Conservation (phyloP, 2,329 filamentous ascomycete genomes). For the Calonectria ilicicola region DNA sequence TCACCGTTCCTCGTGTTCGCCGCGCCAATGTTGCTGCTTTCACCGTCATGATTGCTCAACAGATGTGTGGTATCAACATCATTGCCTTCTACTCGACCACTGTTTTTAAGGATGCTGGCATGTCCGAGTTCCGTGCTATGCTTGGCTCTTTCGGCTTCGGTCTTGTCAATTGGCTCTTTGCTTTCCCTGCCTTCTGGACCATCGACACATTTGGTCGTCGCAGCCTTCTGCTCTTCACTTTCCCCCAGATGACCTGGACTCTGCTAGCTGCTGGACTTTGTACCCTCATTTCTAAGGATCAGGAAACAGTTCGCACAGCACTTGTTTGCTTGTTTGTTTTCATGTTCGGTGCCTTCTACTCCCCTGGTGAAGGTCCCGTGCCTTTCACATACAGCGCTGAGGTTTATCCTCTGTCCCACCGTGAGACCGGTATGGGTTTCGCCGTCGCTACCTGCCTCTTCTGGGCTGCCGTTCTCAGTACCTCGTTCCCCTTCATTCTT, state of each 20-base stretch:
- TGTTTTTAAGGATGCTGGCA: constrained; percentile 69
- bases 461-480: constrained; percentile 62
- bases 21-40: constrained; percentile 81
- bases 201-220: constrained; percentile 77
- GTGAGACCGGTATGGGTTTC: constrained; percentile 74
- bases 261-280: constrained; percentile 58
- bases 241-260: constrained; percentile 74
- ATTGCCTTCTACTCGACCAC: constrained; percentile 81
- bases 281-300: constrained; percentile 49
- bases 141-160: constrained; percentile 62
- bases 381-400: constrained; percentile 73
- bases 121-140: constrained; percentile 64
- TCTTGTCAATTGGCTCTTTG: constrained; percentile 73
- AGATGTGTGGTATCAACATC: constrained; percentile 78
- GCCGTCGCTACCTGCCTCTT: constrained; percentile 71
- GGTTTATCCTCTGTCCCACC: constrained; percentile 73
- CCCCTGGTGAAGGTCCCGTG: constrained; percentile 72
- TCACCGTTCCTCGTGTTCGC: constrained; percentile 75
- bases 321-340: constrained; percentile 73
- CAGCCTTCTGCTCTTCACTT: constrained; percentile 72
- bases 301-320: constrained; percentile 58
- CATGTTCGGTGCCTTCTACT: constrained; percentile 74
- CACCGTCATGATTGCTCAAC: constrained; percentile 83
- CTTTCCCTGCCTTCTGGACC: constrained; percentile 75
- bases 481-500: constrained; percentile 65